Evolutionary conservation across 164 flowering plant species (phyloP), one percentile per base, ranked within the genome.

Genomic region (Pachysandra terminalis): DNA sequence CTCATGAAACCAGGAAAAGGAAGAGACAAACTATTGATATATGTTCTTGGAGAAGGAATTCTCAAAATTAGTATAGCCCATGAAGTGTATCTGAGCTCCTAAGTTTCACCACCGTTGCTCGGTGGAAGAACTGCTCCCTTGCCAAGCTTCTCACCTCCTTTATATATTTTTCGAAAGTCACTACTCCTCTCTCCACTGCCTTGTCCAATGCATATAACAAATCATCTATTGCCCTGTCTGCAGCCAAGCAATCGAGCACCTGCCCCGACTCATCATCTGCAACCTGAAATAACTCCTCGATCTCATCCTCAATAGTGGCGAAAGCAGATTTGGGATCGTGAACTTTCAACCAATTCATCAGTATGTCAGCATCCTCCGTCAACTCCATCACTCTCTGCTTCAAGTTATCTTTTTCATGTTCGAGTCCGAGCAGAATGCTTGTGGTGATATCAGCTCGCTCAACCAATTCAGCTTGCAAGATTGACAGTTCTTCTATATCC

Each of bases 221-320:
- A 71, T 86, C 93, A n/a, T 86, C 89, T 58, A 83, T 68, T 8
- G 81, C 83, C 22, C n/a, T 9, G 58, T 83, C 86, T 5, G 69
- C 79, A 6, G 84, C 83, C 69, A 19, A 23, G 14, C 65, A 63
- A 19, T 83, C 80, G 9, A 87, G 21, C 28, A 67, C 15, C 53
- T 51, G 16, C 19, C 49, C 51, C 19, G 84, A 81, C 58, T 65
- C 48, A n/a, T 70, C 56, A 52, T 81, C 87, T 3, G 12, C 76
- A 4, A 64, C 66, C 54, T 82, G 88, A 70, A 85, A 81, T 19
- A 55, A 82, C 4, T 74, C 79, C 14, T 77, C 81, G 22, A 62
- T 49, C 5, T 41, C 37, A 13, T 71, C 74, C 12, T 19, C 60
- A 1, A 37, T 28, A 14, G 27, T 16, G 2, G 56, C 62, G 6